Percentiles rank a stretch among this genome's conserved stretches.
Evolutionary conservation across 192 early-diverging fungal genomes (phyloP).

Genomic region (Coemansia biformis): DNA sequence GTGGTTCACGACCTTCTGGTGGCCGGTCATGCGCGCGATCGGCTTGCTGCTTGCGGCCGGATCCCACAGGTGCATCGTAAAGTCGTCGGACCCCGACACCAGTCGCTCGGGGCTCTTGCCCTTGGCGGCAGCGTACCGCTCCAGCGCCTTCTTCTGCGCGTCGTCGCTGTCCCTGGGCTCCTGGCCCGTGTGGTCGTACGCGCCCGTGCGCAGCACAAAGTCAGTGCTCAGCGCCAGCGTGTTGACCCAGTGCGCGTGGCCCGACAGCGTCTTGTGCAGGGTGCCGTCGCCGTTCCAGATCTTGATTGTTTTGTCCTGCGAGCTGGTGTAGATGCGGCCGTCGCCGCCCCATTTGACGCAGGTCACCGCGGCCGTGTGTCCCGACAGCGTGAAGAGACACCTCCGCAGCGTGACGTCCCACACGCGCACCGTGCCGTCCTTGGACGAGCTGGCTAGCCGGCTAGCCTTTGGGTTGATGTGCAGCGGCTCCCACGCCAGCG

Average conservation of each 20-base stretch:
- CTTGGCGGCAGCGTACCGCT: slow-evolving; percentile 70
- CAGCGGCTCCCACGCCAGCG: slow-evolving; percentile 89
- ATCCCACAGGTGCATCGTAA: slow-evolving; percentile 97
- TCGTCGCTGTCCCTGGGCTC: slow-evolving; percentile 58
- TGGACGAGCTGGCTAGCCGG: slow-evolving; percentile 83
- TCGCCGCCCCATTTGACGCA: slow-evolving; percentile 97
- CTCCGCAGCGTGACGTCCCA: slow-evolving; percentile 84
- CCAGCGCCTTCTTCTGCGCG: slow-evolving; percentile 65
- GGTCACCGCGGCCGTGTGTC: slow-evolving; percentile 90
- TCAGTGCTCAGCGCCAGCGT: slow-evolving; percentile 89
- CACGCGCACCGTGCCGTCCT: slow-evolving; percentile 87
- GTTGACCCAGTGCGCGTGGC: slow-evolving; percentile 98
- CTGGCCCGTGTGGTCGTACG: slow-evolving; percentile 78
- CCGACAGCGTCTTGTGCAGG: slow-evolving; percentile 75
- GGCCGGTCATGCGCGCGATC: slow-evolving; percentile 77
- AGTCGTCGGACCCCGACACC: slow-evolving; percentile 94
- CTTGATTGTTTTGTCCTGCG: slow-evolving; percentile 92
- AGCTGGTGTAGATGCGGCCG: slow-evolving; percentile 85
- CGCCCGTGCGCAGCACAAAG: slow-evolving; percentile 82
- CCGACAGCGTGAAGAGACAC: slow-evolving; percentile 69
- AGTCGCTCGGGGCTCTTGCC: slow-evolving; percentile 70
- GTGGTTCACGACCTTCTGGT: slow-evolving; percentile 94
- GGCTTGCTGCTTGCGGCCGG: slow-evolving; percentile 75
- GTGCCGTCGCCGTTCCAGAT: slow-evolving; percentile 88
- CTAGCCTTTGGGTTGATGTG: slow-evolving; percentile 74